phyloP scores from a whole-genome alignment of 2,329 filamentous ascomycete genomes.

The Periconia sp. region DNA sequence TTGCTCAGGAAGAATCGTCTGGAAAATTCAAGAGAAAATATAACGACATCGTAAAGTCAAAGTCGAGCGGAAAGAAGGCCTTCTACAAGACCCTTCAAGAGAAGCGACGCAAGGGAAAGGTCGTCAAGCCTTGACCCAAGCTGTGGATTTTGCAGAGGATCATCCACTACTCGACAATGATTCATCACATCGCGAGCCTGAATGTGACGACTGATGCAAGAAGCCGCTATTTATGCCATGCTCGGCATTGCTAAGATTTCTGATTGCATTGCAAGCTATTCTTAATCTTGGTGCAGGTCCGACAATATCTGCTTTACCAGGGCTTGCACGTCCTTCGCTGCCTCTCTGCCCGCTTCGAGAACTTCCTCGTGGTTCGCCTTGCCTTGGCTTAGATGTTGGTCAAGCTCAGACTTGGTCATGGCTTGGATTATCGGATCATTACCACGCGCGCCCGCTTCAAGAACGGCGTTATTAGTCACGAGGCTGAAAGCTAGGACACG shows the following conservation, averaged over 20 bases:
- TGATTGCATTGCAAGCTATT: too few species aligned
- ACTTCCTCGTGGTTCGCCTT: slow-evolving; percentile 71
- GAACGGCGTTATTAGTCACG: slow-evolving; percentile 69
- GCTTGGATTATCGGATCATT: slow-evolving; percentile 61
- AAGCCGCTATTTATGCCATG: too few species aligned
- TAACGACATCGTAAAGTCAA: slow-evolving; percentile 78
- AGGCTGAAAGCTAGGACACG: slow-evolving; percentile 69
- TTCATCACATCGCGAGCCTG: too few species aligned
- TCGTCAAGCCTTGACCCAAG: slow-evolving; percentile 42
- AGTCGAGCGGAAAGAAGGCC: slow-evolving; percentile 86
- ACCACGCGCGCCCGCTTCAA: slow-evolving; percentile 64
- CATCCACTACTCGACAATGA: too few species aligned
- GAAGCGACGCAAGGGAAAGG: slow-evolving; percentile 54
- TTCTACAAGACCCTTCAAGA: slow-evolving; percentile 82
- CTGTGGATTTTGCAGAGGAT: too few species aligned
- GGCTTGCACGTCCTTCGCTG: slow-evolving; percentile 67
- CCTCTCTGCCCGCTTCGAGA: slow-evolving; percentile 64
- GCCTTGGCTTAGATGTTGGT: slow-evolving; percentile 62
- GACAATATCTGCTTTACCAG: slow-evolving; percentile 55
- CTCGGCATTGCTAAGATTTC: too few species aligned
- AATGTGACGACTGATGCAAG: too few species aligned
- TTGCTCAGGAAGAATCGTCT: slow-evolving; percentile 69
- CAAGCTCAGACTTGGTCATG: slow-evolving; percentile 58
- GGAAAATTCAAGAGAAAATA: slow-evolving; percentile 88
- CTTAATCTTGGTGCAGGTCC: slow-evolving; percentile 40